Evolutionary conservation across 371 early-diverging fungal species (phyloP).

Genomic region (Choanephora cucurbitarum): DNA sequence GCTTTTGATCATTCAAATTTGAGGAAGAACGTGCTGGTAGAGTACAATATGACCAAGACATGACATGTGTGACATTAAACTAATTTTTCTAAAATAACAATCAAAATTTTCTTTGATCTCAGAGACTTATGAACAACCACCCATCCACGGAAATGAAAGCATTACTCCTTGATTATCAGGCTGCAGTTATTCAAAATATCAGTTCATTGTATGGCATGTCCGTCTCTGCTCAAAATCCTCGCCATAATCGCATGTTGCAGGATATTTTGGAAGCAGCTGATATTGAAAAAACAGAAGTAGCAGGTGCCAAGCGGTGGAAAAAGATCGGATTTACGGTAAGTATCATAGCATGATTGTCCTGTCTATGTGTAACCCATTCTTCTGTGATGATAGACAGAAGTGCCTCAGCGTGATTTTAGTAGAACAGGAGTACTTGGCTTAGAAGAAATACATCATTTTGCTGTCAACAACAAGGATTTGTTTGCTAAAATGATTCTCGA

Average conservation of each 20-base stretch:
- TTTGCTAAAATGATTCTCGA: conserved; percentile 61
- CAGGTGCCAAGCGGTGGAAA: conserved; percentile 61
- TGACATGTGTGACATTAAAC: background rate
- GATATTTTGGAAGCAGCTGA: conserved; percentile 62
- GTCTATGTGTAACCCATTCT: conserved; percentile 1
- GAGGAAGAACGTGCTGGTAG: conserved; percentile 51
- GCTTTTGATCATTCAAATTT: conserved; percentile 50
- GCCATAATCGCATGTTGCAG: conserved; percentile 54
- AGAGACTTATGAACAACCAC: conserved; percentile 61
- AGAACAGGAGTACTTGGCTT: conserved; percentile 71
- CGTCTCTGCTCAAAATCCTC: conserved; percentile 54
- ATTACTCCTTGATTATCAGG: conserved; percentile 70
- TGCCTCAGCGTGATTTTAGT: conserved; percentile 63
- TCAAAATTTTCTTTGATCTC: conserved; percentile 11
- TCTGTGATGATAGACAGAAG: conserved; percentile 50
- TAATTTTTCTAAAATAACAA: background rate
- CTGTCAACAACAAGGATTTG: conserved; percentile 41
- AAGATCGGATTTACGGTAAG: conserved; percentile 70
- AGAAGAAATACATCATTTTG: conserved; percentile 65
- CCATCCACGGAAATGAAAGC: conserved; percentile 65
- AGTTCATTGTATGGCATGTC: conserved; percentile 50
- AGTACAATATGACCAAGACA: background rate
- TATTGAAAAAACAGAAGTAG: conserved; percentile 36
- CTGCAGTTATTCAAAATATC: conserved; percentile 60
- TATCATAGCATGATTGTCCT: background rate